A percentile compares a stretch with the other conserved stretches of the same genome.
Evolutionary conservation across 345 rosid genomes (phyloP).

Genomic region (Theobroma cacao): DNA sequence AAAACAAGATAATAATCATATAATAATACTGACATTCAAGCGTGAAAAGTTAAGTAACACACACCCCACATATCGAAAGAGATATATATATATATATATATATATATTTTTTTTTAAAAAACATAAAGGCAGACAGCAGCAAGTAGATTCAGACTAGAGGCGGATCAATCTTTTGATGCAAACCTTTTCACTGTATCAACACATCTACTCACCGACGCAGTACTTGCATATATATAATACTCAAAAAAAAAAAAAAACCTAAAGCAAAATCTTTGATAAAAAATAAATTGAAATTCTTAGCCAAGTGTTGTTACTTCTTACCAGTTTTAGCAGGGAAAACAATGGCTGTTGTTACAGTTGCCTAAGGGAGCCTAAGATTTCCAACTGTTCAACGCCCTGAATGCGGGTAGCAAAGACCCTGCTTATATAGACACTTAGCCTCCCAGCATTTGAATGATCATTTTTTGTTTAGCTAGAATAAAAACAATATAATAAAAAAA

Average conservation of each 20-base stretch:
- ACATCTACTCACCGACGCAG: background rate
- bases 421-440: slow-evolving; percentile 2
- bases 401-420: background rate
- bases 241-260: background rate
- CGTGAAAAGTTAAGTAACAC: background rate
- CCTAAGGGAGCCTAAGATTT: background rate
- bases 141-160: no score
- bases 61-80: background rate
- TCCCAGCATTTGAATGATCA: background rate
- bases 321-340: background rate
- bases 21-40: background rate
- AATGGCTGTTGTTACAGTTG: background rate
- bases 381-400: background rate
- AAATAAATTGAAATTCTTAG: background rate
- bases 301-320: slow-evolving; percentile 2
- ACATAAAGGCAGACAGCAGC: background rate
- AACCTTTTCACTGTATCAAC: background rate
- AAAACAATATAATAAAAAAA: background rate
- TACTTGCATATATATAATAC: background rate
- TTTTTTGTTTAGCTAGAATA: no score
- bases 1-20: background rate
- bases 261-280: no score
- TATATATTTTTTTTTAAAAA: no score
- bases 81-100: no score
- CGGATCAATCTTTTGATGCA: background rate